phyloP scores from a whole-genome alignment of 768 basidiomycete genomes.

The Kwoniella dejecticola region DNA sequence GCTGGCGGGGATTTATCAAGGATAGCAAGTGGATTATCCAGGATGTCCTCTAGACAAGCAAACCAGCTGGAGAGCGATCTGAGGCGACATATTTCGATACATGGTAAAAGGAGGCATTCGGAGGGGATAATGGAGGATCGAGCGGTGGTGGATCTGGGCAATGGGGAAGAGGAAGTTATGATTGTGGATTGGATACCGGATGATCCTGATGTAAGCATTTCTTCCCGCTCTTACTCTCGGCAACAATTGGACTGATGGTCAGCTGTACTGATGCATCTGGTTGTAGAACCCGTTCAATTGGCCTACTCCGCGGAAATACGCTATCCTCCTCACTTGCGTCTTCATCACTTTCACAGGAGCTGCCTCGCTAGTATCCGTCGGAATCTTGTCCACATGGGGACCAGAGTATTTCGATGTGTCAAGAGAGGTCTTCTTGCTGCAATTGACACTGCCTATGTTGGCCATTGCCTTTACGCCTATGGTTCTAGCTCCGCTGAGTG shows the following conservation, averaged over 20 bases:
- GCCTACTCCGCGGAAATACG: constrained; percentile 36
- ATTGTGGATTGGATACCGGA: constrained; percentile 47
- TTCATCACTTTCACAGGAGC: constrained; percentile 39
- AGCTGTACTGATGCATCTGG: not conserved
- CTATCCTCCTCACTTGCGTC: constrained; percentile 29
- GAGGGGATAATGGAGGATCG: constrained; percentile 26
- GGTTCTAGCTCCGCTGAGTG: constrained; percentile 45
- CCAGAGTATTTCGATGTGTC: constrained; percentile 28
- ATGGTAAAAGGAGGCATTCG: constrained; percentile 5
- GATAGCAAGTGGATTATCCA: constrained; percentile 9
- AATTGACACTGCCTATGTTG: constrained; percentile 32
- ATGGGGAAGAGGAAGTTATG: constrained; percentile 45
- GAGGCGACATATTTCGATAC: constrained; percentile 18
- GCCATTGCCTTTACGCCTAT: constrained; percentile 47
- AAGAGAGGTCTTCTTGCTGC: constrained; percentile 22
- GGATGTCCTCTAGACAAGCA: constrained; percentile 16
- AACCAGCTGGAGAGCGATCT: constrained; percentile 19
- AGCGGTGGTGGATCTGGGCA: constrained; percentile 32
- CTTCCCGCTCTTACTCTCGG: not conserved
- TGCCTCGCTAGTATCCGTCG: constrained; percentile 11
- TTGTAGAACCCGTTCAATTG: constrained; percentile 53
- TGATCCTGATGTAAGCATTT: constrained; percentile 53
- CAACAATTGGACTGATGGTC: not conserved
- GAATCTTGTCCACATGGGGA: constrained; percentile 23
- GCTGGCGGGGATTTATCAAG: not conserved